Base-by-base conservation (phyloP, 768 basidiomycete genomes). In the Floccularia luteovirens region DNA sequence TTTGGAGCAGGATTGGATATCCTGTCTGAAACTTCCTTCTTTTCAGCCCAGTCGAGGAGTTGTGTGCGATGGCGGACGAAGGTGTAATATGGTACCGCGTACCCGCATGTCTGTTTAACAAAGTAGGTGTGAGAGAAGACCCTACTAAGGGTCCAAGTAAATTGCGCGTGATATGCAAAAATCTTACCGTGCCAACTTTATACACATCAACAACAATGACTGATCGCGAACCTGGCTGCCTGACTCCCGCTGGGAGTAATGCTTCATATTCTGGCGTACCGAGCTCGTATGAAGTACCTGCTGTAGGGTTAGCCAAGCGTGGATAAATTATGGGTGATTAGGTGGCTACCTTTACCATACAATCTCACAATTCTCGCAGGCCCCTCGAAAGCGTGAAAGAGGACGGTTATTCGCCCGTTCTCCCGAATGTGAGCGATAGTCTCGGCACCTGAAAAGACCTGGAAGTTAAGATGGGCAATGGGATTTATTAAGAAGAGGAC, bases 61-160 rank as follows among this genome's bases (percentile, higher is more conserved):
- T 64, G 64, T 1, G 65, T 69, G 19, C 82, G 77, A 41, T 80
- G 74, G 3, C 63, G 59, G 28, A 72, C 56, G 58, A 74, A 84
- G 31, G 66, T 61, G 52, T 74, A 82, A 48, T 69, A 69, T 2
- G 83, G 82, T 19, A 82, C 70, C 0, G 70, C 70, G 47, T 69
- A 83, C 16, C 82, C 80, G 47, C 80, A 85, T 1, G 80, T 80
- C 82, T 83, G 44, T n/a, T n/a, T n/a, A 16, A 14, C 39, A 17
- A 8, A 19, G 6, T 13, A 14, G 36, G 28, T 19, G 24, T n/a
- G 1, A 20, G 16, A 36, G 35, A 14, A n/a, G n/a, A n/a, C n/a
- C n/a, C n/a, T n/a, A n/a, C n/a, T n/a, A n/a, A n/a, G n/a, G n/a
- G n/a, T n/a, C n/a, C n/a, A n/a, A n/a, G n/a, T n/a, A 16, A 28